Evolutionary conservation across 2,329 filamentous ascomycete genomes (phyloP).

Genomic region (Aspergillus eucalypticola): DNA sequence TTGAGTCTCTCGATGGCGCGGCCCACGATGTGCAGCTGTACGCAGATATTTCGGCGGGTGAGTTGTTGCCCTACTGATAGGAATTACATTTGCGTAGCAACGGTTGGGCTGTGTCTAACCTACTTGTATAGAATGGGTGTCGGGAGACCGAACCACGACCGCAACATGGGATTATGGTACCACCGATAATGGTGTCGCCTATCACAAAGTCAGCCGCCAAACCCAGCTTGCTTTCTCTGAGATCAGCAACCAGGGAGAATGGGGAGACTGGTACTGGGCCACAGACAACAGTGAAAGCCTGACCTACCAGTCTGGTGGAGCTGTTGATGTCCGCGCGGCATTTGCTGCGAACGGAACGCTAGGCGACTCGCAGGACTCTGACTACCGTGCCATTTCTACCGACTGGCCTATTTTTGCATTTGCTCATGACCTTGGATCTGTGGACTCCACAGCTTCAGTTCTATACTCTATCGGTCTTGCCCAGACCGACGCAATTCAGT

Average conservation of each 20-base stretch:
- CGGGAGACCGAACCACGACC: slow-evolving; percentile 58
- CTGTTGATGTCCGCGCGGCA: slow-evolving; percentile 48
- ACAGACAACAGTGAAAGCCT: slow-evolving; percentile 45
- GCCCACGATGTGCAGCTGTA: slow-evolving; percentile 69
- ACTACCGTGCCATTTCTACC: slow-evolving; percentile 52
- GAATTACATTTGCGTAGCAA: not conserved
- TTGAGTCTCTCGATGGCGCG: slow-evolving; percentile 62
- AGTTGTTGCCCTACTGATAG: slow-evolving; percentile 23
- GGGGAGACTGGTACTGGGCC: slow-evolving; percentile 57
- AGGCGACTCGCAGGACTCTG: slow-evolving; percentile 48
- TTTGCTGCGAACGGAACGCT: slow-evolving; percentile 50
- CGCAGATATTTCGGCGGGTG: slow-evolving; percentile 69
- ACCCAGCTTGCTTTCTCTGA: slow-evolving; percentile 52
- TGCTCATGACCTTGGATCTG: slow-evolving; percentile 51
- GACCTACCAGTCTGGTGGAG: slow-evolving; percentile 51
- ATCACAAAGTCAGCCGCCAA: slow-evolving; percentile 59
- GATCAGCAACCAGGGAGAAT: slow-evolving; percentile 51
- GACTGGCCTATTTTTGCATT: slow-evolving; percentile 58
- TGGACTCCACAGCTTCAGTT: slow-evolving; percentile 40
- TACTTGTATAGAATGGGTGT: slow-evolving; percentile 64
- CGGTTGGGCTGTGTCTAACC: slow-evolving; percentile 15
- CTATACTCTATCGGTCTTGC: slow-evolving; percentile 54
- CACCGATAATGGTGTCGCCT: slow-evolving; percentile 56
- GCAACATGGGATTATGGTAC: slow-evolving; percentile 64
- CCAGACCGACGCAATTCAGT: slow-evolving; percentile 54